A percentile compares a stretch with the other conserved stretches of the same genome.
These are phyloP conservation scores for Botrytis pseudocinerea DNA, from an alignment of 2,329 filamentous ascomycete species.

Conservation along the genomic window DNA sequence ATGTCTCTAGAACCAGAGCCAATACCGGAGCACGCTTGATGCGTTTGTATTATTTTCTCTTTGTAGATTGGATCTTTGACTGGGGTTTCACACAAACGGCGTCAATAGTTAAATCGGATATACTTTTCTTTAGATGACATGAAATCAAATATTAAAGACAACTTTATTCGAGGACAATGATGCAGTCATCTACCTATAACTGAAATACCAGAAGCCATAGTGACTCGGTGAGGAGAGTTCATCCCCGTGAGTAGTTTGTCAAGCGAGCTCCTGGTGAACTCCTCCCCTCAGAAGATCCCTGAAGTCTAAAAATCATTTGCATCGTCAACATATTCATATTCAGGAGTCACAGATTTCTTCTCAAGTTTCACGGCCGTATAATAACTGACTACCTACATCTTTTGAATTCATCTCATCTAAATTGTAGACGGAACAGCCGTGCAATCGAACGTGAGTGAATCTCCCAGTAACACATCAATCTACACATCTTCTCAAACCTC, in stretches of 20 bases:
- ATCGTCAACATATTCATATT: too few relatives aligned
- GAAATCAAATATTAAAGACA: not conserved
- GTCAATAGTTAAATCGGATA: not conserved
- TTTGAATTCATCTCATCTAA: too few relatives aligned
- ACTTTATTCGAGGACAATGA: not conserved
- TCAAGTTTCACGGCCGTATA: too few relatives aligned
- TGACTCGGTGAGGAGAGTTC: not conserved
- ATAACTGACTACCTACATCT: too few relatives aligned
- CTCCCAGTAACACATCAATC: too few relatives aligned
- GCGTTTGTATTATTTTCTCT: not conserved
- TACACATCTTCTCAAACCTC: too few relatives aligned
- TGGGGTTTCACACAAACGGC: not conserved
- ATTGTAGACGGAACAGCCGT: too few relatives aligned
- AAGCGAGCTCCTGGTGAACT: not conserved
- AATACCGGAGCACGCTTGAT: conserved; percentile 24
- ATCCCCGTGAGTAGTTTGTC: not conserved
- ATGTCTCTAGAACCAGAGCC: conserved; percentile 33
- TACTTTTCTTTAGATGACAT: not conserved
- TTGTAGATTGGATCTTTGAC: not conserved
- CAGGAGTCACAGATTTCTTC: too few relatives aligned
- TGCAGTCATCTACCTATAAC: not conserved
- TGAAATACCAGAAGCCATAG: not conserved
- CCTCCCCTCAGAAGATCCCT: too few relatives aligned
- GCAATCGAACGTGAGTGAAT: too few relatives aligned
- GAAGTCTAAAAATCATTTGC: too few relatives aligned